A percentile compares a stretch with the other conserved stretches of the same genome.
Evolutionary conservation across 768 basidiomycete genomes (phyloP).

Genomic region (Leucogyrophana mollusca): DNA sequence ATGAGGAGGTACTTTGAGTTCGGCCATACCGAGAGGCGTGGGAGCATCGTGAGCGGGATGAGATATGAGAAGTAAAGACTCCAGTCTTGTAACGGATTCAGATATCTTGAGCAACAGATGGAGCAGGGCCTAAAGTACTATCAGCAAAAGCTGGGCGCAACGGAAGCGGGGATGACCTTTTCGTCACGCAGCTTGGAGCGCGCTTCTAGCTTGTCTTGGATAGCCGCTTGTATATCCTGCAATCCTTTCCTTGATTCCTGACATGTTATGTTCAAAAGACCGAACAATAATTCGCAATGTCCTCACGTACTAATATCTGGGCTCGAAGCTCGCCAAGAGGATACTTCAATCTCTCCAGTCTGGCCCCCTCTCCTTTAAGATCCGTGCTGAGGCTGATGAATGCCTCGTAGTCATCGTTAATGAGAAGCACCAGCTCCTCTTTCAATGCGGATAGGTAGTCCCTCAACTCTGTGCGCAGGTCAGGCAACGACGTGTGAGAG

Average conservation of each 20-base stretch:
- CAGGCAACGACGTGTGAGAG: conserved; percentile 80
- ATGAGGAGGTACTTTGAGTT: conserved; percentile 31
- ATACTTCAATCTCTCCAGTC: conserved; percentile 63
- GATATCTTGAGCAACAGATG: conserved; percentile 90
- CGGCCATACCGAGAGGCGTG: conserved; percentile 30
- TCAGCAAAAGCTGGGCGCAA: conserved; percentile 3
- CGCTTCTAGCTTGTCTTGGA: conserved; percentile 75
- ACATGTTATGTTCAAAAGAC: not conserved
- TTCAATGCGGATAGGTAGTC: conserved; percentile 82
- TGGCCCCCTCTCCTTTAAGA: conserved; percentile 76
- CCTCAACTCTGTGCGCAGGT: conserved; percentile 83
- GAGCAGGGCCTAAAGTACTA: conserved; percentile 61
- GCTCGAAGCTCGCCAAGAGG: conserved; percentile 64
- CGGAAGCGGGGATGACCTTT: conserved; percentile 46
- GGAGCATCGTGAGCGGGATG: conserved; percentile 45
- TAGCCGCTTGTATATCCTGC: conserved; percentile 63
- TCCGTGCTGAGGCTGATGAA: conserved; percentile 97
- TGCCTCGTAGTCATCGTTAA: conserved; percentile 97
- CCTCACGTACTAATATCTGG: conserved; percentile 63
- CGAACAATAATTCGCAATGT: conserved; percentile 1
- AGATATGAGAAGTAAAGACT: conserved; percentile 74
- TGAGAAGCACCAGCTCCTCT: conserved; percentile 91
- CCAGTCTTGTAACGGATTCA: conserved; percentile 85
- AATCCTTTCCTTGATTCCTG: conserved; percentile 67
- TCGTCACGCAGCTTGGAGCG: conserved; percentile 80